A percentile compares a stretch with the other conserved stretches of the same genome.
These are phyloP conservation scores for Exserohilum turcica DNA, from an alignment of 2,329 filamentous ascomycete species.

Conservation along the genomic window DNA sequence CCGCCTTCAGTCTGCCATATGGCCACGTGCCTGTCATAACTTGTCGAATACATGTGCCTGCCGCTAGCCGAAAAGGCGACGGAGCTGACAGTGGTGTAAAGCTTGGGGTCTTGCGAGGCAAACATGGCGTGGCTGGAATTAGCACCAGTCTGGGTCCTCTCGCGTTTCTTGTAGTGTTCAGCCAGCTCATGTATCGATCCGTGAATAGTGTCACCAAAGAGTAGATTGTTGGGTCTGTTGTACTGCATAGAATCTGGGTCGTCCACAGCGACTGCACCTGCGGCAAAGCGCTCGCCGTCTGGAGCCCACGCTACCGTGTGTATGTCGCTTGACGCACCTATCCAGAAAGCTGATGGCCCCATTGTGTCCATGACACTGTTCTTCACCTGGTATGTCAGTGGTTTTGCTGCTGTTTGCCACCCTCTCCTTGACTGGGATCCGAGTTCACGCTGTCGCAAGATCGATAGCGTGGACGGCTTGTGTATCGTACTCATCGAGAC, in stretches of 20 bases:
- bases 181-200: slow-evolving; percentile 58
- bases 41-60: slow-evolving; percentile 57
- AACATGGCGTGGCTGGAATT: slow-evolving; percentile 55
- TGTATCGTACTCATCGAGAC: slow-evolving; percentile 19
- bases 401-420: slow-evolving; percentile 29
- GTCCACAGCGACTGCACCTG: slow-evolving; percentile 61
- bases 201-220: slow-evolving; percentile 55
- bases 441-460: slow-evolving; percentile 42
- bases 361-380: slow-evolving; percentile 49
- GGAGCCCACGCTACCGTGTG: slow-evolving; percentile 62
- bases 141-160: slow-evolving; percentile 44
- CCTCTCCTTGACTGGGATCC: slow-evolving; percentile 36
- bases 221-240: slow-evolving; percentile 62
- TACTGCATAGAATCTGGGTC: slow-evolving; percentile 64
- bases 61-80: slow-evolving; percentile 58
- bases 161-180: slow-evolving; percentile 56
- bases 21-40: slow-evolving; percentile 59
- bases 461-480: slow-evolving; percentile 23
- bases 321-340: slow-evolving; percentile 64
- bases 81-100: slow-evolving; percentile 63
- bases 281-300: slow-evolving; percentile 60
- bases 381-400: slow-evolving; percentile 31
- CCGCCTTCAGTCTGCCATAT: slow-evolving; percentile 46
- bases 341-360: slow-evolving; percentile 55
- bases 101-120: slow-evolving; percentile 55